Conservation (phyloP, 495 filamentous ascomycete species). For the Entonaema liquescens region DNA sequence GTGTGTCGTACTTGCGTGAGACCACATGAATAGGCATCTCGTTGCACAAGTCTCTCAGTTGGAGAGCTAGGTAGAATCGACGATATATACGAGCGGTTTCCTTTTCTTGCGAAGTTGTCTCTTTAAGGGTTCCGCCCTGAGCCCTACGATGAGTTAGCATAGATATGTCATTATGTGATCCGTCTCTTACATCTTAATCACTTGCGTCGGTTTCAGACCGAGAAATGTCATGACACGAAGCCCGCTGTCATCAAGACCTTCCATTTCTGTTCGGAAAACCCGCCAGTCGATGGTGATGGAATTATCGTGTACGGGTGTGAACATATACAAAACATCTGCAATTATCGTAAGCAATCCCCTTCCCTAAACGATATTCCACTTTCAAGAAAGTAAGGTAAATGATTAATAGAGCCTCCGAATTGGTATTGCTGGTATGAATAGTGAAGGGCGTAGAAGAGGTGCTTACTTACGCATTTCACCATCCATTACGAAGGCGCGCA, state of each 20-base stretch:
- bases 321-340: constrained; percentile 75
- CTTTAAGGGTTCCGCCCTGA: constrained; percentile 72
- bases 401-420: background rate
- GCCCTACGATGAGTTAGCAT: constrained; percentile 63
- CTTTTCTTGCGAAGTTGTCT: constrained; percentile 67
- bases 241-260: constrained; percentile 74
- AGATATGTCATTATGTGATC: background rate
- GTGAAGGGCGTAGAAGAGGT: background rate
- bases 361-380: background rate
- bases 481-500: constrained; percentile 82
- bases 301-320: constrained; percentile 73
- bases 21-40: constrained; percentile 77
- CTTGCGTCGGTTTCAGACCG: constrained; percentile 71
- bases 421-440: background rate
- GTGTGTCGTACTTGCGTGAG: constrained; percentile 72
- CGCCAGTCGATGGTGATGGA: constrained; percentile 72
- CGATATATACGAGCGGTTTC: constrained; percentile 71
- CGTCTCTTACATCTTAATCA: constrained; percentile 72
- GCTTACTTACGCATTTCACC: constrained; percentile 70
- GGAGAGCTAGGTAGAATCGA: constrained; percentile 82
- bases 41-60: constrained; percentile 83
- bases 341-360: constrained; percentile 11
- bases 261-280: constrained; percentile 74
- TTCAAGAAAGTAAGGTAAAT: background rate
- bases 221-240: constrained; percentile 73